Base-by-base conservation (phyloP, 148 eudicot genomes). In the Arctostaphylos glauca region DNA sequence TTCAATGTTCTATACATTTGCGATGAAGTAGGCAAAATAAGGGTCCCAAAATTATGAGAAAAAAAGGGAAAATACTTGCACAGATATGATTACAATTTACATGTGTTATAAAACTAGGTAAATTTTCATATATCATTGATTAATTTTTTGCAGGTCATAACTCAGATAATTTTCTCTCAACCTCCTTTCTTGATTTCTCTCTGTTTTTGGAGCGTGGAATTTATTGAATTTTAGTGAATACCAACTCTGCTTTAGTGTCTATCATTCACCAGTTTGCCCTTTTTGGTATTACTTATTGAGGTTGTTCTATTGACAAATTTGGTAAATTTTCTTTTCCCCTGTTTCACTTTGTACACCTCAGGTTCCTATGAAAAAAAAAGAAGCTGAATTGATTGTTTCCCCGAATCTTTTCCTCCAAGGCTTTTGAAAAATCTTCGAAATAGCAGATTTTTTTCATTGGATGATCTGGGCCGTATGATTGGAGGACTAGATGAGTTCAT, bases 191-290 rank as follows among this genome's bases (percentile, higher is more conserved):
- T 31, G 38, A 31, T 48, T 53, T 75, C 71, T 62, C 81, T 14
- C 23, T 21, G 62, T 74, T 74, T 74, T 76, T 68, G 66, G 80
- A 84, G 43, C 66, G 2, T 67, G 80, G 55, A 80, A 64, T 60
- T 66, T 23, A 2, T 62, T 19, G 46, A 10, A 21, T 75, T 58
- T 59, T 76, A 13, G 66, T 1, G 68, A 41, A n/a, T 4, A 76
- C 67, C 21, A 72, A 18, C 25, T 81, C 47, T 10, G 16, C 87
- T 82, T 85, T 85, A 58, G 72, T 67, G 44, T 47, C 58, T 49
- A 52, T 64, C 79, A 59, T 75, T 55, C 74, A 80, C 38, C 54
- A 78, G 74, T 72, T 73, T 72, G 3, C 76, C 46, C 23, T 2
- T 70, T 72, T 50, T 58, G 78, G 74, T 31, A 59, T 59, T 50